Evolutionary conservation across 805 yeast genomes (phyloP).

Genomic region (Pichia eremophila): DNA sequence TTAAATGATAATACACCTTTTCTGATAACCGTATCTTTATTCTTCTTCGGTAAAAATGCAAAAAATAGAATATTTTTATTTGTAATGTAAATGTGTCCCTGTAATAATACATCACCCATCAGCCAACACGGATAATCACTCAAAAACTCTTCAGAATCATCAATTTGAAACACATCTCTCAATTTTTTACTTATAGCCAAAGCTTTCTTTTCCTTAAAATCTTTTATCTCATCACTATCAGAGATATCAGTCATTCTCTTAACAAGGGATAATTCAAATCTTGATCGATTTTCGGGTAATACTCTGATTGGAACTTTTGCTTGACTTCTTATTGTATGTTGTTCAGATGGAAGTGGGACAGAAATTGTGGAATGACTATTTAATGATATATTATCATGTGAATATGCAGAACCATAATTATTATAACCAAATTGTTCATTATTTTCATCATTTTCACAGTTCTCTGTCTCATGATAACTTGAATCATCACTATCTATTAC

Average conservation of each 20-base stretch:
- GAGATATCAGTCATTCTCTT: conserved; percentile 19
- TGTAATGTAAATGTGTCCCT: conserved; percentile 78
- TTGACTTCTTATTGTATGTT: not conserved
- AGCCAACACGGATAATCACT: conserved; percentile 74
- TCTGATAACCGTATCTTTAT: conserved; percentile 32
- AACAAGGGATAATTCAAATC: conserved; percentile 27
- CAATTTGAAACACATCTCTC: conserved; percentile 33
- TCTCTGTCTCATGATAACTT: not conserved
- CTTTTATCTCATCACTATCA: conserved; percentile 1
- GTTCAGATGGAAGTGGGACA: not conserved
- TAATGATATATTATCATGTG: not conserved
- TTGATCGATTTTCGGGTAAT: conserved; percentile 8
- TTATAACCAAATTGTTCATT: not conserved
- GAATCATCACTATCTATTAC: conserved; percentile 5
- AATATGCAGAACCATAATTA: not conserved
- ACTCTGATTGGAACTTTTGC: not conserved
- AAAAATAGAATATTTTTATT: conserved; percentile 55
- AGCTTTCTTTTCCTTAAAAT: conserved; percentile 23
- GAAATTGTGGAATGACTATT: not conserved
- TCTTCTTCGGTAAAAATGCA: conserved; percentile 60
- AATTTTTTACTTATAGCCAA: conserved; percentile 29
- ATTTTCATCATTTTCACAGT: not conserved
- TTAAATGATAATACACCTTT: conserved; percentile 44
- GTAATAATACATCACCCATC: conserved; percentile 69
- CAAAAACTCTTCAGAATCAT: conserved; percentile 44